Base-by-base conservation (phyloP, 768 basidiomycete species). In the Lactifluus subvellereus region DNA sequence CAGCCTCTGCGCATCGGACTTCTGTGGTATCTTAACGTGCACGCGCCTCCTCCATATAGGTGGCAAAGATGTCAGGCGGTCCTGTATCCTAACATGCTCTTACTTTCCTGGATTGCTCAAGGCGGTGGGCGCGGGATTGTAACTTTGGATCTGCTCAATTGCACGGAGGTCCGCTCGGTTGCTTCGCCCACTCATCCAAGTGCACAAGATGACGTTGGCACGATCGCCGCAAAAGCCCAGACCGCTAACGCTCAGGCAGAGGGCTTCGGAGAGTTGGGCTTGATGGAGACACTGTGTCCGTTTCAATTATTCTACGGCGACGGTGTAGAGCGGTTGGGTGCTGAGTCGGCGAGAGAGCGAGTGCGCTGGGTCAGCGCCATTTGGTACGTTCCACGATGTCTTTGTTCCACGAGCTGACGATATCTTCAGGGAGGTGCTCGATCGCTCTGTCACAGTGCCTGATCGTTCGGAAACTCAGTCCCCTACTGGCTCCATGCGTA, bases 21-120 rank as follows among this genome's bases (percentile, higher is more conserved):
- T 14, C 75, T 97, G 0, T 96, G 91, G 88, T 97, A 94, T 71
- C 83, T 97, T 58, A 96, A 97, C 60, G 94, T 96, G 0, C 94
- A 97, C 69, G 87, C 88, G 0, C 71, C 82, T 4, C 84, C 87
- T 22, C 89, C 89, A 0, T 94, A 86, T 73, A 76, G 80, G 62
- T 92, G 89, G 90, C 84, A 86, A 75, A 81, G 91, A 65, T 94
- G 84, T 69, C 89, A 90, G 71, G 92, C 87, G 0, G 78, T 91
- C 51, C 78, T 90, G 1, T 95, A 89, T 70, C 91, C 84, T n/a
- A 84, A 90, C 66, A 86, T 89, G 76, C 79, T 97, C 2, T 76
- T 94, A 2, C 79, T 97, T 3, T 91, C 89, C 10, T 97, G 94
- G 94, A 79, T 91, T 59, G 87, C 90, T 6, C 83, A 88, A 1